Evolutionary conservation across 192 early-diverging fungal species (phyloP), one percentile per base, ranked within the genome.

Genomic region (Spinellus fusiger): DNA sequence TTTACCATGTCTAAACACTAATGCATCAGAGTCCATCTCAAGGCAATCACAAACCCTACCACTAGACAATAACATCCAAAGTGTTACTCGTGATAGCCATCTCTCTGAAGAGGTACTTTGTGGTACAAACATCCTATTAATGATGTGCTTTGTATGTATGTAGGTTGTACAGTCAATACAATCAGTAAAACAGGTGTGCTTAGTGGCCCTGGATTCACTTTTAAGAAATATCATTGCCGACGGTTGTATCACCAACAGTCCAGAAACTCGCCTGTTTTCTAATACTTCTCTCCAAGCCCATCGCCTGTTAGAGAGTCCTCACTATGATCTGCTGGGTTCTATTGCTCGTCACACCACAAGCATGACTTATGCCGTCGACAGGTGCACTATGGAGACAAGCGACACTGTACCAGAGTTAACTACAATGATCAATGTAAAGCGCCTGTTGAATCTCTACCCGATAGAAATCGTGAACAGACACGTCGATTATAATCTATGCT

Each of bases 401-500:
- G 10, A 60, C 51, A 8, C 62, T 57, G 18, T n/a, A 15, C 2
- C 25, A 25, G 15, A 23, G 23, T 54, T 54, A 5, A 40, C 54
- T n/a, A 67, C 53, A 31, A 35, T 68, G 34, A 46, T 26, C n/a
- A 49, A 68, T 28, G 52, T 68, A n/a, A 20, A 56, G 27, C 29
- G 49, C 6, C 27, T 60, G 9, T 33, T 62, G 16, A 59, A 64
- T 37, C 26, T 47, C n/a, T 53, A 64, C 12, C 61, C 63, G 26
- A 33, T 50, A 15, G 31, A 35, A 27, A 27, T 61, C 4, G 47
- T 37, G 7, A 37, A 74, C 20, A 49, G 52, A 13, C 60, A 54
- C 23, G 52, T 16, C 4, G 77, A 84, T 63, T 81, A 80, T 49
- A 76, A 74, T 50, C 58, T 84, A 34, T 77, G 75, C 28, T 84